Percentiles rank a stretch among this genome's conserved stretches.
Evolutionary conservation across 208 protist genomes (phyloP).

Genomic region (Trypanosoma cruzi): DNA sequence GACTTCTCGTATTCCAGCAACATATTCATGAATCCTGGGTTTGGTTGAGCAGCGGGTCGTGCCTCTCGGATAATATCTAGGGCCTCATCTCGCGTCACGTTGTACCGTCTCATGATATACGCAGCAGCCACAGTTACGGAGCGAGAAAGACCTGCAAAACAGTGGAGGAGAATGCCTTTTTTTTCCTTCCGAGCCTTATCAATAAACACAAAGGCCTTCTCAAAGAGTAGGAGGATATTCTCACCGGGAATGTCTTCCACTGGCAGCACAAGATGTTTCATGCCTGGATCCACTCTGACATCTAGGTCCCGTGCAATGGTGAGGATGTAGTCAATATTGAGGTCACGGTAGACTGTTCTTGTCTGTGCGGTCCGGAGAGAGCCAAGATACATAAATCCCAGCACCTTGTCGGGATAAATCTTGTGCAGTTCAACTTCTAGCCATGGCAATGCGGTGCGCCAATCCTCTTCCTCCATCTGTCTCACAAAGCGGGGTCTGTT

Average conservation of each 20-base stretch:
- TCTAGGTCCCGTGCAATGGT: conserved; percentile 72
- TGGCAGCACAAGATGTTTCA: conserved; percentile 72
- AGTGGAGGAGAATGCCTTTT: conserved; percentile 87
- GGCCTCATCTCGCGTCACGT: conserved; percentile 64
- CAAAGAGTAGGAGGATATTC: conserved; percentile 59
- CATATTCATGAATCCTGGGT: conserved; percentile 76
- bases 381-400: conserved; percentile 86
- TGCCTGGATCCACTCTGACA: conserved; percentile 65
- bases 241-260: conserved; percentile 85
- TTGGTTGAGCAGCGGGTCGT: conserved; percentile 76
- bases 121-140: conserved; percentile 83
- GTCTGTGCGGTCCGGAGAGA: conserved; percentile 86
- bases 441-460: conserved; percentile 54
- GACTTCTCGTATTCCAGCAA: conserved; percentile 40
- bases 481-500: conserved; percentile 74
- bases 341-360: conserved; percentile 74
- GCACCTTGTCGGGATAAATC: conserved; percentile 89
- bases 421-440: conserved; percentile 76
- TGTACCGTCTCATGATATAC: conserved; percentile 82
- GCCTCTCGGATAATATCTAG: conserved; percentile 58
- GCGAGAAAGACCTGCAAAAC: conserved; percentile 90
- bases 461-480: conserved; percentile 60
- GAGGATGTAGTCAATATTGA: conserved; percentile 84
- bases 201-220: conserved; percentile 80
- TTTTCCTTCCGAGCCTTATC: conserved; percentile 53